phyloP scores from a whole-genome alignment of 768 basidiomycete genomes.

The Gelatoporia subvermispora region DNA sequence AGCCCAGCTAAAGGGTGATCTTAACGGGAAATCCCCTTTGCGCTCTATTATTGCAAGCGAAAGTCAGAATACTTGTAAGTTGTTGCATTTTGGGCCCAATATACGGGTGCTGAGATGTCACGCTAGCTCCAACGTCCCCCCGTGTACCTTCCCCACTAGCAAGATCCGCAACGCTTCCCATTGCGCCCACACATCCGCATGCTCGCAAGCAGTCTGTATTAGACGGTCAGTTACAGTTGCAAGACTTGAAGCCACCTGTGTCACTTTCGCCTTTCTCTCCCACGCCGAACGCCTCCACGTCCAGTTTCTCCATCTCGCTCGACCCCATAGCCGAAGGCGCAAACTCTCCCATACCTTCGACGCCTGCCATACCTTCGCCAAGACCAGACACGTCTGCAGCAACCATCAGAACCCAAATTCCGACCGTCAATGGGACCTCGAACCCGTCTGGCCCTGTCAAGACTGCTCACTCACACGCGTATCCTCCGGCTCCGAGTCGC shows the following conservation, averaged over 20 bases:
- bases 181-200: slow-evolving; percentile 65
- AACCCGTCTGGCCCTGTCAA: neutral
- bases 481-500: slow-evolving; percentile 18
- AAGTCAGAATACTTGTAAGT: slow-evolving; percentile 10
- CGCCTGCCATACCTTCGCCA: slow-evolving; percentile 23
- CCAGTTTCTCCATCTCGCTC: slow-evolving; percentile 28
- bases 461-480: slow-evolving; percentile 29
- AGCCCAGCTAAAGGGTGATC: neutral
- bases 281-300: slow-evolving; percentile 26
- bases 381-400: slow-evolving; percentile 5
- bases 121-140: slow-evolving; percentile 10
- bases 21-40: slow-evolving; percentile 13
- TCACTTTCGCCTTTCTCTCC: slow-evolving; percentile 14
- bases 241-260: slow-evolving; percentile 17
- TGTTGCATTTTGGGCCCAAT: neutral
- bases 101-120: neutral
- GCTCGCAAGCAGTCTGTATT: slow-evolving; percentile 70
- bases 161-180: slow-evolving; percentile 37
- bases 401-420: slow-evolving; percentile 14
- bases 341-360: slow-evolving; percentile 21
- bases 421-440: neutral
- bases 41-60: neutral
- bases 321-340: slow-evolving; percentile 29
- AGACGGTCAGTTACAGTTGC: slow-evolving; percentile 40
- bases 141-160: slow-evolving; percentile 37